Evolutionary conservation across 306 rosid genomes (phyloP), one percentile per base, ranked within the genome.

Genomic region (Casuarina equisetifolia): DNA sequence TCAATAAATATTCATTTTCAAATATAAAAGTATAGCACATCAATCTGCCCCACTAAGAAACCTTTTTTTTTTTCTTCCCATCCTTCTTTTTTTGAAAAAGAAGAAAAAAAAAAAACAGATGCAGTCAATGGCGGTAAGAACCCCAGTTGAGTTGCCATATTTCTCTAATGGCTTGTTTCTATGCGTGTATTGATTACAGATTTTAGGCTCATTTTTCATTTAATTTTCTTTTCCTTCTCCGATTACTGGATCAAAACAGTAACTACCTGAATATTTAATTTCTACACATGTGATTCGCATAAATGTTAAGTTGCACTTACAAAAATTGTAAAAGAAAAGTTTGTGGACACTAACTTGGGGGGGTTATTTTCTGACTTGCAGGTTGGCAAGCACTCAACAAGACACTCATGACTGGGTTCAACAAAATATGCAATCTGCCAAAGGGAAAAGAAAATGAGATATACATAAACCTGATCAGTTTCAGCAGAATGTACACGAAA

Each of bases 311-410:
- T 58, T 44, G 70, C 57, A 19, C 15, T 5, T 20, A 3, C 46
- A 15, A 9, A 19, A 35, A 48, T 16, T 25, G 36, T 74, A 42
- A n/a, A 6, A 8, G 67, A n/a, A 57, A 54, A 43, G 20, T 43
- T 36, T 48, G 19, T 63, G 16, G 35, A 36, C 10, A 43, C 17
- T 89, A 81, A 95, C 99, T 88, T 95, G 72, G 99, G 89, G 78
- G 97, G 98, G 62, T 92, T 83, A 17, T 69, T 76, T 44, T 87
- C 96, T 11, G 99, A 92, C 84, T 87, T 87, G 90, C 99, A 92
- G 46, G 97, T 91, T 51, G 93, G 96, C 80, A 95, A 82, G 85
- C 99, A 92, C 74, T 95, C 93, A 42, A 92, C 93, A 38, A 92
- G 78, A 84, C 99, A 95, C 55, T 91, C 94, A 58, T 89, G 92